Conservation (phyloP, 129 eudicot genomes). For the Deinandra increscens region DNA sequence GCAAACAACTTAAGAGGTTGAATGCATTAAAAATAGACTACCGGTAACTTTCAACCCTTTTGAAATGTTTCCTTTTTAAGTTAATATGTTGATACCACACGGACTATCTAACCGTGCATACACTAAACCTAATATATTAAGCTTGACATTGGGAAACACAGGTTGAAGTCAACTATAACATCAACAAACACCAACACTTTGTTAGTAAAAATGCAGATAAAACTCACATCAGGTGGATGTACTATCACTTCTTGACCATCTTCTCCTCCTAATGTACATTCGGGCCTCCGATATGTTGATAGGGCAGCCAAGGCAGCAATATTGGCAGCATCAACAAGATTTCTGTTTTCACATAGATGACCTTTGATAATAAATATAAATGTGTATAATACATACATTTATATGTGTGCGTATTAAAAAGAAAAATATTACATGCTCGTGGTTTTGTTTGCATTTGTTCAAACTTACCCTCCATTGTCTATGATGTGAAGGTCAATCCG, state of each 20-base stretch:
- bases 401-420: too few relatives aligned
- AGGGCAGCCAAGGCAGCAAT: conserved; percentile 95
- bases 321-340: conserved; percentile 99
- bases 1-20: background rate
- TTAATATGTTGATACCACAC: background rate
- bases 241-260: conserved; percentile 86
- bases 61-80: background rate
- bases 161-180: background rate
- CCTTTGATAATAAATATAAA: background rate
- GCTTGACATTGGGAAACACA: background rate
- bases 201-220: background rate
- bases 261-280: conserved; percentile 87
- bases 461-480: conserved; percentile 93
- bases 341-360: conserved; percentile 35
- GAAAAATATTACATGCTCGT: background rate
- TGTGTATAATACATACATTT: too few relatives aligned
- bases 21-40: background rate
- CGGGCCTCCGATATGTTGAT: conserved; percentile 83
- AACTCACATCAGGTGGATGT: conserved; percentile 80
- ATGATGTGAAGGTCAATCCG: conserved; percentile 86
- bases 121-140: too few relatives aligned
- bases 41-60: background rate
- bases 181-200: background rate
- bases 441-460: background rate
- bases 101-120: background rate